Evolutionary conservation across 805 yeast genomes (phyloP).

Genomic region (Lachancea kluyveri): DNA sequence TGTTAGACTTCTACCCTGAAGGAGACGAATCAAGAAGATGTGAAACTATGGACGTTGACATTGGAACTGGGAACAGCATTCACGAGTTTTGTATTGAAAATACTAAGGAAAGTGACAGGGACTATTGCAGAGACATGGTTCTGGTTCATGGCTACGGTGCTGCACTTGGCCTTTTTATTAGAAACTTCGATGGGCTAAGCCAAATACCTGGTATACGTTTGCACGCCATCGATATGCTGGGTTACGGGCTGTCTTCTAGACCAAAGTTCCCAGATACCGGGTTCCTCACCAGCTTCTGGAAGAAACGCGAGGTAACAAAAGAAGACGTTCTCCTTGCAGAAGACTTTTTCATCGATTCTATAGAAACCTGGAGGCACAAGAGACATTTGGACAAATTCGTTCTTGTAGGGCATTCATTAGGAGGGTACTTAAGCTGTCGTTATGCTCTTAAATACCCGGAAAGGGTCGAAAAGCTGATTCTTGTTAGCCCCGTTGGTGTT

Average conservation of each 20-base stretch:
- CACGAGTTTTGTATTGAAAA: constrained; percentile 69
- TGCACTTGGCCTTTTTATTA: constrained; percentile 77
- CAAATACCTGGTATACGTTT: constrained; percentile 54
- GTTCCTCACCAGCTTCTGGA: constrained; percentile 51
- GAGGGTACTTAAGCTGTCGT: constrained; percentile 59
- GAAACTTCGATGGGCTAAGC: constrained; percentile 52
- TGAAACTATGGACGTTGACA: constrained; percentile 45
- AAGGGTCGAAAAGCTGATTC: constrained; percentile 43
- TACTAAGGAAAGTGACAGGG: constrained; percentile 61
- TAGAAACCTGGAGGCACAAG: constrained; percentile 53
- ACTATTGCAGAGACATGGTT: constrained; percentile 51
- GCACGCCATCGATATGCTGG: constrained; percentile 83
- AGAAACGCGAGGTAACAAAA: constrained; percentile 30
- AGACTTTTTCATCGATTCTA: constrained; percentile 36
- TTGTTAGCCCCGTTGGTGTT: constrained; percentile 69
- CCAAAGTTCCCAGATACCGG: constrained; percentile 60
- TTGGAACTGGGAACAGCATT: constrained; percentile 45
- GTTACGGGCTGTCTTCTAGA: constrained; percentile 86
- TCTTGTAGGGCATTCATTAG: constrained; percentile 64
- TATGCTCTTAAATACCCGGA: constrained; percentile 53
- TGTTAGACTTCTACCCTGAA: constrained; percentile 53
- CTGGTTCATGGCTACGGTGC: constrained; percentile 95
- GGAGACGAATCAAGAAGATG: constrained; percentile 43
- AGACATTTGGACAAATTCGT: constrained; percentile 45
- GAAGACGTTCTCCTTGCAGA: constrained; percentile 31